A percentile compares a stretch with the other conserved stretches of the same genome.
phyloP scores from a whole-genome alignment of 768 basidiomycete genomes.

The Sarcodon aspratus region DNA sequence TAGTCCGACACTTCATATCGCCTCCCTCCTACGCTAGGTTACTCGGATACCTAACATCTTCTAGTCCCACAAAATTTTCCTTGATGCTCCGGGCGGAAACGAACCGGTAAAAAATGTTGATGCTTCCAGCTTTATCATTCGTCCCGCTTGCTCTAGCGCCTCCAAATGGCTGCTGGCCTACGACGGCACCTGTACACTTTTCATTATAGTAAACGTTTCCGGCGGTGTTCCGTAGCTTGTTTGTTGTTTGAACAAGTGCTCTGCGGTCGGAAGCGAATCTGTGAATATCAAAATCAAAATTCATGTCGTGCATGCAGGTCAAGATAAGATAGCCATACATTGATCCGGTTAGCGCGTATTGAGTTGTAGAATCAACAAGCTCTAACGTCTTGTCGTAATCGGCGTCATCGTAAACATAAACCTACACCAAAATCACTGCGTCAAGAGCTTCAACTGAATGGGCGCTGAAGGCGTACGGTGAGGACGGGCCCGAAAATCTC shows the following conservation, averaged over 20 bases:
- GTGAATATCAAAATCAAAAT: constrained; percentile 3
- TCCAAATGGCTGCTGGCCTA: constrained; percentile 97
- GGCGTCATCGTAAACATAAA: constrained; percentile 81
- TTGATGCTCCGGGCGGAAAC: constrained; percentile 90
- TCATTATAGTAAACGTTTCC: constrained; percentile 99
- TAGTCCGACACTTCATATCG: background rate
- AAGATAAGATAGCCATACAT: constrained; percentile 41
- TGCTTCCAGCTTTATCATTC: constrained; percentile 94
- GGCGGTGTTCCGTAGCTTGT: constrained; percentile 78
- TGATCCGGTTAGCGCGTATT: constrained; percentile 90
- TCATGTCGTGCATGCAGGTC: background rate
- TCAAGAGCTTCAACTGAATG: background rate
- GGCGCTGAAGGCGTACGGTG: constrained; percentile 38
- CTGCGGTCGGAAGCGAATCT: constrained; percentile 81
- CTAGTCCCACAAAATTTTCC: constrained; percentile 85
- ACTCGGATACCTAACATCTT: constrained; percentile 77
- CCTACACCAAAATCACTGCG: constrained; percentile 26
- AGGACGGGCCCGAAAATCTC: constrained; percentile 97
- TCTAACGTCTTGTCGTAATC: constrained; percentile 82
- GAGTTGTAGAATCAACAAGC: constrained; percentile 75
- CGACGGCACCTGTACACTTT: constrained; percentile 95
- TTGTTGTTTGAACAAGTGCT: constrained; percentile 70
- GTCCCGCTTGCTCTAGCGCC: constrained; percentile 89
- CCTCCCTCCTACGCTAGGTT: constrained; percentile 51
- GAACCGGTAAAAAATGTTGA: constrained; percentile 68